Evolutionary conservation across 768 basidiomycete genomes (phyloP), one percentile per base, ranked within the genome.

Genomic region (Hypsizygus marmoreus): DNA sequence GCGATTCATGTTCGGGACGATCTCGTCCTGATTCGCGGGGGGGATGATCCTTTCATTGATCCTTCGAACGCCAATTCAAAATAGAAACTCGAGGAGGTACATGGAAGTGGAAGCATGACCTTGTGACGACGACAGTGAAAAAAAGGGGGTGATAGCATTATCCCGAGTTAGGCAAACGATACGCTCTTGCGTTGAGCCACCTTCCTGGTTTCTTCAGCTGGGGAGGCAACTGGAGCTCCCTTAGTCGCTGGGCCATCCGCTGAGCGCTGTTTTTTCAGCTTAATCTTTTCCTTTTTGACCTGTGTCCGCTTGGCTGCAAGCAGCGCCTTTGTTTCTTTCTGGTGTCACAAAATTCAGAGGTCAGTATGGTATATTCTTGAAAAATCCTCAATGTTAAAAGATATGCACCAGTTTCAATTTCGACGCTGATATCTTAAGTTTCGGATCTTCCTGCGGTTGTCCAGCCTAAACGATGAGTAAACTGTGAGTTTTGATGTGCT

Each of bases 251-350:
- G 7, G 20, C n/a, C 28, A 37, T 46, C 32, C 30, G 16, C 30
- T 22, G 40, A 36, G 16, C 36, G 47, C 35, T 47, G 45, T 48
- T 62, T 73, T 29, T 64, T 62, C 36, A 50, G 45, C 47, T 58
- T 73, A 12, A 58, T 58, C 51, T 70, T 75, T 34, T 69, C 62
- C 57, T 65, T 69, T 60, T 74, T 77, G 25, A 53, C 58, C 33
- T 63, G 65, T 25, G 69, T 61, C 24, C 63, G 64, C 52, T 63
- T 65, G 29, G 69, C 68, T 17, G 60, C 56, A 19, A 77, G 65
- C 37, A 64, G 51, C 6, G 61, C 64, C 43, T 72, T 77, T 12
- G 67, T 66, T 52, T 74, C 73, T 53, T 73, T 70, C 75, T 76
- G 51, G 6, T 16, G 40, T n/a, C n/a, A n/a, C n/a, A n/a, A n/a